Percentiles rank a stretch among this genome's conserved stretches.
These are phyloP conservation scores for Lasiosphaeria ovina DNA, from an alignment of 495 filamentous ascomycete species.

Conservation along the genomic window DNA sequence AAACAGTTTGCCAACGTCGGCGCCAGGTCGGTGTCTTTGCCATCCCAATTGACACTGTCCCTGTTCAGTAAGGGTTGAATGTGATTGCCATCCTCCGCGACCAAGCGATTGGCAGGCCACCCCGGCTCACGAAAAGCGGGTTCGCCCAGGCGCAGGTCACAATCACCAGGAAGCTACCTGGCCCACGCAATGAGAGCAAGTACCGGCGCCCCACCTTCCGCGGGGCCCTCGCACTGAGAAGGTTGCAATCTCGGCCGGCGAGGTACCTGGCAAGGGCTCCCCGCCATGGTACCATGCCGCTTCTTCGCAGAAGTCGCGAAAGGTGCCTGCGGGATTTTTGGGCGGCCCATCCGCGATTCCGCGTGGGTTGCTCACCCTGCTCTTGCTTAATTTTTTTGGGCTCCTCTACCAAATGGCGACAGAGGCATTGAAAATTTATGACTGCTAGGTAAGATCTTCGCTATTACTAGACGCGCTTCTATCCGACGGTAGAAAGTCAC, in stretches of 20 bases:
- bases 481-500: conserved; percentile 3
- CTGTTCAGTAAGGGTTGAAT: conserved; percentile 15
- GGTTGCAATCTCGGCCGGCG: conserved; percentile 14
- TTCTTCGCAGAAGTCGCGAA: conserved; percentile 7
- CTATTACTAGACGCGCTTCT: conserved; percentile 8
- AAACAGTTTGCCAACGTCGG: conserved; percentile 8
- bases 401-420: not conserved
- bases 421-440: not conserved
- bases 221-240: conserved; percentile 8
- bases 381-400: not conserved
- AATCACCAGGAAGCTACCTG: conserved; percentile 27
- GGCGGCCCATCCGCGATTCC: conserved; percentile 20
- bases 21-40: conserved; percentile 21
- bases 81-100: conserved; percentile 25
- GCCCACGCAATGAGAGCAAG: conserved; percentile 23
- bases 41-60: conserved; percentile 26
- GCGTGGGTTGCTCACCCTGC: not conserved
- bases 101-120: conserved; percentile 21
- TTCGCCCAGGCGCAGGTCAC: conserved; percentile 30
- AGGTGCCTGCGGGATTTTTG: conserved; percentile 38
- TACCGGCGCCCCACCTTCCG: conserved; percentile 23
- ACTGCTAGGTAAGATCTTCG: not conserved
- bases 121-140: conserved; percentile 22
- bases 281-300: conserved; percentile 25
- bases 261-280: conserved; percentile 28